These are phyloP conservation scores for Metschnikowia colocasiae DNA, from an alignment of 805 yeast genomes.

Conservation along the genomic window DNA sequence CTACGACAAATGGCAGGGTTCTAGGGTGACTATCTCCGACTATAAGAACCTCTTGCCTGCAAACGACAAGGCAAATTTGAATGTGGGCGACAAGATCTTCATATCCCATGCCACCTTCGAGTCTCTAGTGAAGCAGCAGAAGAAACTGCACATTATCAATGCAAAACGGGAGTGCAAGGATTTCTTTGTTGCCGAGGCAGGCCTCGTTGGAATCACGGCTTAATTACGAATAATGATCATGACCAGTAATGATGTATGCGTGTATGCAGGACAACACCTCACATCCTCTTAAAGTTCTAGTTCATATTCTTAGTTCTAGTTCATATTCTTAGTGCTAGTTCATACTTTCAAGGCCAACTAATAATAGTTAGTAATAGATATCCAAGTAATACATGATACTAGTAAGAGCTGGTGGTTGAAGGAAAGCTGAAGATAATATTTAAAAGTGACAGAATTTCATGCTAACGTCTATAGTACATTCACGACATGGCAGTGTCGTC, in stretches of 20 bases:
- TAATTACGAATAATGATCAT: neutral
- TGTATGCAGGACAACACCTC: too few species aligned
- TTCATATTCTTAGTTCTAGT: too few species aligned
- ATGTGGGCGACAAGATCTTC: conserved; percentile 12
- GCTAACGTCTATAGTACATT: conserved; percentile 5
- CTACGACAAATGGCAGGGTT: conserved; percentile 34
- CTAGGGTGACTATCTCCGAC: conserved; percentile 14
- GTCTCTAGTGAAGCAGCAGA: conserved; percentile 7
- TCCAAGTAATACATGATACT: too few species aligned
- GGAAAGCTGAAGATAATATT: too few species aligned
- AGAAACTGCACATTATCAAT: conserved; percentile 3
- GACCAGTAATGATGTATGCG: too few species aligned
- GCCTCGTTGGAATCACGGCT: conserved; percentile 12
- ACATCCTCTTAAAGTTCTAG: too few species aligned
- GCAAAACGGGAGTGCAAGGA: conserved; percentile 11
- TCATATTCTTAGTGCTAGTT: too few species aligned
- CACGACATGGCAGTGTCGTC: conserved; percentile 13
- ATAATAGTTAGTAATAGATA: too few species aligned
- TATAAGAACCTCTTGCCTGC: conserved; percentile 10
- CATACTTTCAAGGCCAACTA: too few species aligned
- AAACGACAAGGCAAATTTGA: conserved; percentile 9
- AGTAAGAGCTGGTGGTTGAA: too few species aligned
- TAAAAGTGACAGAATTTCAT: neutral
- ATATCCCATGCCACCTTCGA: conserved; percentile 13
- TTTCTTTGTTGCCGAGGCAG: conserved; percentile 15